Evolutionary conservation across 139 green algal species (phyloP), one percentile per base, ranked within the genome.

Genomic region (Chlamydomonas applanata): DNA sequence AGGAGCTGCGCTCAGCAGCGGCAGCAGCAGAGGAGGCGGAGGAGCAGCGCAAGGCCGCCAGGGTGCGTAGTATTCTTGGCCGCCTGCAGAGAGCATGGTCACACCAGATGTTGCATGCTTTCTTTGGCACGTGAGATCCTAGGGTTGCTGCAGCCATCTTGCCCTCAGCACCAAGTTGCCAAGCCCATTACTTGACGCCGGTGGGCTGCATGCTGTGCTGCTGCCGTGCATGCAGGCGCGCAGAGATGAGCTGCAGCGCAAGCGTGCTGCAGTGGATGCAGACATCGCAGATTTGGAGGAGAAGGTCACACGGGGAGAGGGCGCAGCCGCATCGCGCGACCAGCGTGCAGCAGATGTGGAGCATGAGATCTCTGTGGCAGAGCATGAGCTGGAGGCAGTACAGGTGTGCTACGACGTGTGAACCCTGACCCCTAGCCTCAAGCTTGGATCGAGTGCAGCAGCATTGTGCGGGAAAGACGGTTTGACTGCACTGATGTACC

Each of bases 341-440:
- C 66, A 72, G 35, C 57, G 70, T 4, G 65, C 35, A 0, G 45
- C 36, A 40, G 60, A 57, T 34, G 71, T 89, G 45, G 75, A 90
- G 64, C 71, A 83, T 36, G 67, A 90, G 65, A 76, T 90, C 76
- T 64, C 33, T 9, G 30, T 30, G 67, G 66, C 72, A 4, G 59
- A 77, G 64, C 53, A 45, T 17, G 65, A 83, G 63, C 73, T 88
- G 35, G 56, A 62, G 24, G 69, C 78, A 35, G 76, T 76, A 2
- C 49, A 73, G 32, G 57, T 27, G 76, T 34, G 74, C 34, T 30
- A 56, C 16, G 4, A 20, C 53, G 11, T 61, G 53, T 5, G 11
- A 32, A 27, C 53, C n/a, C 53, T 61, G 53, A 9, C 53, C n/a
- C 7, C 57, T 14, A 19, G 40, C 57, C n/a, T n/a, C n/a, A n/a